These are phyloP conservation scores for Coelastrella sp. DNA, from an alignment of 139 green algal genomes.

Conservation along the genomic window DNA sequence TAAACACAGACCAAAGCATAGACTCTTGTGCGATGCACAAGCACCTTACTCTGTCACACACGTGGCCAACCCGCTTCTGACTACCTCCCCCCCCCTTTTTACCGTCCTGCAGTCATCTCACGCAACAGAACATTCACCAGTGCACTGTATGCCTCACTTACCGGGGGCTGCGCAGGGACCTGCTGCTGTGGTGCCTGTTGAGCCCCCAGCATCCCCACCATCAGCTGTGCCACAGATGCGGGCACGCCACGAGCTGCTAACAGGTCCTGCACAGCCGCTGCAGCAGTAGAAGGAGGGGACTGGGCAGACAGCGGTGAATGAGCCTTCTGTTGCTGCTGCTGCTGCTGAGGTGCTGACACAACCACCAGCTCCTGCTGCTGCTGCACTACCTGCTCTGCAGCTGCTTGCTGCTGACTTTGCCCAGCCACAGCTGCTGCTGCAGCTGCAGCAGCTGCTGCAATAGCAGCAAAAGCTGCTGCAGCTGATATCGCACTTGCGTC, in stretches of 20 bases:
- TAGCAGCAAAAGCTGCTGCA: slow-evolving; percentile 19
- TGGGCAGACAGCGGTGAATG: background rate
- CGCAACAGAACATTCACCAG: slow-evolving; percentile 10
- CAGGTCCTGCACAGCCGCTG: slow-evolving; percentile 5
- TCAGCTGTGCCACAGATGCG: slow-evolving; percentile 3
- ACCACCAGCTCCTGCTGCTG: background rate
- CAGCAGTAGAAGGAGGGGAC: background rate
- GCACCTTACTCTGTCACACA: too few relatives aligned
- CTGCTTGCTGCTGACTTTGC: background rate
- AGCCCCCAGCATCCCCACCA: background rate
- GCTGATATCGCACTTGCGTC: background rate
- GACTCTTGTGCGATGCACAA: too few relatives aligned
- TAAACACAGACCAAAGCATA: too few relatives aligned
- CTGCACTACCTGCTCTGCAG: background rate
- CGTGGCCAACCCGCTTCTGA: too few relatives aligned
- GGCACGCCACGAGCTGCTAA: background rate
- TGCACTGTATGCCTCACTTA: background rate
- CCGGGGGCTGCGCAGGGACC: background rate
- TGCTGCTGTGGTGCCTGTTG: slow-evolving; percentile 5
- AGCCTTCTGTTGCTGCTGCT: background rate
- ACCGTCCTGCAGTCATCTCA: background rate
- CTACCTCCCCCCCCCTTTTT: background rate
- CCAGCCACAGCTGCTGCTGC: slow-evolving; percentile 21
- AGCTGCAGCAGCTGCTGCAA: slow-evolving; percentile 37
- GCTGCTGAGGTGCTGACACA: background rate